Evolutionary conservation across 2,329 filamentous ascomycete genomes (phyloP).

Genomic region (Amylocarpus encephaloides): DNA sequence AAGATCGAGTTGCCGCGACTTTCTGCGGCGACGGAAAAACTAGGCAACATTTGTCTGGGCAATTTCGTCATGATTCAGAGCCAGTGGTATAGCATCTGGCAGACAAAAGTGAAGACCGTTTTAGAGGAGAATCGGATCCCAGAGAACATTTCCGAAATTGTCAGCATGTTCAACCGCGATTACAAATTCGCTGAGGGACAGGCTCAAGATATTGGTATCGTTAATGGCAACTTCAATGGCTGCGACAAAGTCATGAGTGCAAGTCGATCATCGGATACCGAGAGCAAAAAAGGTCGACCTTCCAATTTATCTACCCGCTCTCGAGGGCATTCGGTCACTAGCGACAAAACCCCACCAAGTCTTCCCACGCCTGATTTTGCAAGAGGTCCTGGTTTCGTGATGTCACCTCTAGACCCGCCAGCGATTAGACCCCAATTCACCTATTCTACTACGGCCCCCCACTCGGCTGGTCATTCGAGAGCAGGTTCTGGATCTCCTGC

Average conservation of each 20-base stretch:
- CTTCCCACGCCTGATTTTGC: conserved; percentile 61
- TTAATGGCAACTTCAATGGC: conserved; percentile 61
- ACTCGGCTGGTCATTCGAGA: conserved; percentile 42
- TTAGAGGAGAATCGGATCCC: conserved; percentile 59
- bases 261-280: conserved; percentile 26
- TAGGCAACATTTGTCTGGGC: conserved; percentile 75
- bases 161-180: conserved; percentile 71
- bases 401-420: conserved; percentile 44
- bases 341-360: conserved; percentile 56
- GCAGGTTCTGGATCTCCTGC: conserved; percentile 53
- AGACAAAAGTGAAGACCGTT: conserved; percentile 71
- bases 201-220: conserved; percentile 64
- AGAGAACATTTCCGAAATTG: conserved; percentile 65
- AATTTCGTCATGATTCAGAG: conserved; percentile 82
- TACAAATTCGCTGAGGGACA: conserved; percentile 70
- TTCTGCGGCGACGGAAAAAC: conserved; percentile 70
- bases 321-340: conserved; percentile 55
- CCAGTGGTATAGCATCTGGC: conserved; percentile 77
- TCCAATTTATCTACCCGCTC: conserved; percentile 36
- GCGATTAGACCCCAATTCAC: conserved; percentile 41
- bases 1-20: conserved; percentile 88
- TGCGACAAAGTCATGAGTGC: conserved; percentile 9
- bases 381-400: conserved; percentile 56
- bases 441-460: conserved; percentile 50
- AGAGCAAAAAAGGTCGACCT: conserved; percentile 30